A percentile compares a stretch with the other conserved stretches of the same genome.
These are phyloP conservation scores for Pleoardoris graminearum DNA, from an alignment of 2,329 filamentous ascomycete species.

Conservation along the genomic window DNA sequence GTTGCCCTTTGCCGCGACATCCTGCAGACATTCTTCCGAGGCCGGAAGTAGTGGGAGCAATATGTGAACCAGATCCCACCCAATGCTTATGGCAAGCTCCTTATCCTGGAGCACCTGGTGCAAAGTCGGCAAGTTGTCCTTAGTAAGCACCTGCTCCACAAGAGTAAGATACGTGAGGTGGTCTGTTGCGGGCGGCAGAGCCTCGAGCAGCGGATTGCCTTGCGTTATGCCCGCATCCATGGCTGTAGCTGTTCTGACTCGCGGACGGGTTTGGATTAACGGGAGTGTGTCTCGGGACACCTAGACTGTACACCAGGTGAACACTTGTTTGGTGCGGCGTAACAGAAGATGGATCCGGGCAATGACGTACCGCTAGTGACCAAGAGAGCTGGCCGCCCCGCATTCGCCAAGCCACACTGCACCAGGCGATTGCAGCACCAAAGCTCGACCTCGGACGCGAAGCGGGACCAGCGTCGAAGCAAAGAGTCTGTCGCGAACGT, in stretches of 20 bases:
- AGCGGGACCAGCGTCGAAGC: not conserved
- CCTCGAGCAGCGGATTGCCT: slow-evolving; percentile 58
- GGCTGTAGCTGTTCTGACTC: slow-evolving; percentile 6
- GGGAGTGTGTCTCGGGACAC: not conserved
- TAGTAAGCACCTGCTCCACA: slow-evolving; percentile 71
- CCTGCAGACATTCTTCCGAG: slow-evolving; percentile 71
- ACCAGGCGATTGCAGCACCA: slow-evolving; percentile 11
- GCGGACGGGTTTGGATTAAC: not conserved
- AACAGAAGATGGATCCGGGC: slow-evolving; percentile 20
- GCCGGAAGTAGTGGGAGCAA: slow-evolving; percentile 67
- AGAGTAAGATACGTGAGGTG: slow-evolving; percentile 78
- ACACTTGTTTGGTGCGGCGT: slow-evolving; percentile 1
- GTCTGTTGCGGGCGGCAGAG: slow-evolving; percentile 66
- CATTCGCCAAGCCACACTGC: slow-evolving; percentile 21
- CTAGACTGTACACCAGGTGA: not conserved
- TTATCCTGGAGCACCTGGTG: slow-evolving; percentile 70
- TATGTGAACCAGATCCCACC: slow-evolving; percentile 81
- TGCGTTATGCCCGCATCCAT: slow-evolving; percentile 39
- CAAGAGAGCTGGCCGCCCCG: slow-evolving; percentile 4
- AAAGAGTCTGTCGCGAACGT: not conserved
- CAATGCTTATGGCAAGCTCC: slow-evolving; percentile 72
- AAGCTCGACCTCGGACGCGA: slow-evolving; percentile 13
- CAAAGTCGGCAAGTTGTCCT: slow-evolving; percentile 67
- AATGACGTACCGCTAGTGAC: slow-evolving; percentile 15
- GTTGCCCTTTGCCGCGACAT: slow-evolving; percentile 76